Conservation (phyloP, 345 rosid species). For the Theobroma cacao region DNA sequence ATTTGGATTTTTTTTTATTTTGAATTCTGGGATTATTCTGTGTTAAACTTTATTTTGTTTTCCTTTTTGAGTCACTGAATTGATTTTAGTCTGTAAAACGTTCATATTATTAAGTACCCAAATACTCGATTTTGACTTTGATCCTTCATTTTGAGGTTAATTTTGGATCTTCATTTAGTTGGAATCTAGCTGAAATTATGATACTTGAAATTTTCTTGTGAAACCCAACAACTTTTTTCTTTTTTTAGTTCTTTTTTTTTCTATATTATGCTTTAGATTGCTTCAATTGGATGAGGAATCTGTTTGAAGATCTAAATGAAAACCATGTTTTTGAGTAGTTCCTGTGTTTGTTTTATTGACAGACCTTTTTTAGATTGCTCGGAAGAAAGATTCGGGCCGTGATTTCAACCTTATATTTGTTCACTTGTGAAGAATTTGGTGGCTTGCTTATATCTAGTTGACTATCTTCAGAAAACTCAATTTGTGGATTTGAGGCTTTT, state of each 20-base stretch:
- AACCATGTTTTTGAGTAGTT: constrained; percentile 9
- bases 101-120: background rate
- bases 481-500: background rate
- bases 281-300: background rate
- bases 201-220: background rate
- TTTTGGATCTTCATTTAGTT: constrained; percentile 1
- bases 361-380: constrained; percentile 1
- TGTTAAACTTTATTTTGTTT: background rate
- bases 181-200: background rate
- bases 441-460: background rate
- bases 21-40: background rate
- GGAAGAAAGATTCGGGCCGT: background rate
- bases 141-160: background rate
- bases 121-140: constrained; percentile 1
- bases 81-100: background rate
- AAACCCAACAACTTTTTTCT: background rate
- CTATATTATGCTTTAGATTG: constrained; percentile 4
- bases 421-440: constrained; percentile 9
- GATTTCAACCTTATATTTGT: background rate
- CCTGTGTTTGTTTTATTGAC: constrained; percentile 12
- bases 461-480: constrained; percentile 3
- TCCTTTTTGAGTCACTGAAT: background rate
- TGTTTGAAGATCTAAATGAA: constrained; percentile 12
- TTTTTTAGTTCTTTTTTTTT: no score
- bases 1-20: background rate